Evolutionary conservation across 345 rosid genomes (phyloP), one percentile per base, ranked within the genome.

Genomic region (Geranium brycei): DNA sequence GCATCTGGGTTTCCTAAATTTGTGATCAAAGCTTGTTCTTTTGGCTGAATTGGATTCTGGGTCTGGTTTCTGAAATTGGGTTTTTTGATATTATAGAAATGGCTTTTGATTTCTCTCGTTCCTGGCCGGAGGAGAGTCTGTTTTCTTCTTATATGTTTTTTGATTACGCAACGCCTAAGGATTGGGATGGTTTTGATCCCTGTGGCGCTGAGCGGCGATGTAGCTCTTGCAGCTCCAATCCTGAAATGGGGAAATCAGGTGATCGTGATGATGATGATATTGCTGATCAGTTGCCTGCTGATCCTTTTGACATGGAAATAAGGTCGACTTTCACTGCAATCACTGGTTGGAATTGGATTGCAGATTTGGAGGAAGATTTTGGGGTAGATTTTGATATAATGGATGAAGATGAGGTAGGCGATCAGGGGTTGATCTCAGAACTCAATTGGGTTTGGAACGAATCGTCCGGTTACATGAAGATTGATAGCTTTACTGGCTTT

Each of bases 271-370:
- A 10, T 13, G 53, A 13, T 47, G 79, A 76, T 63, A 76, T 76
- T 63, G 60, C 72, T 32, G 79, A 76, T 60, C 73, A 68, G 59
- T 66, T 76, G 79, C 79, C 79, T n/a, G 62, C 73, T 5, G 79
- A 76, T 72, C 79, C 79, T 4, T 76, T 76, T 56, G 79, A 63
- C 28, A 76, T 76, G 79, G 76, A 76, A 31, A 68, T 76, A 7
- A 69, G 66, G 57, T 61, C 73, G 10, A 76, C 76, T 0, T 65
- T 76, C 63, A 72, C 73, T 66, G 76, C 73, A 0, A 65, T 71
- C n/a, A 72, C 73, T 3, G 76, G 79, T 31, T 72, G 76, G 76
- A 71, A 76, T 31, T 72, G 76, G 76, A 71, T 76, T 59, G 73
- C 69, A 69, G 73, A 76, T 69, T 60, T 72, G 71, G 76, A 76